phyloP scores from a whole-genome alignment of 148 eudicot species.

The Camellia japonica region DNA sequence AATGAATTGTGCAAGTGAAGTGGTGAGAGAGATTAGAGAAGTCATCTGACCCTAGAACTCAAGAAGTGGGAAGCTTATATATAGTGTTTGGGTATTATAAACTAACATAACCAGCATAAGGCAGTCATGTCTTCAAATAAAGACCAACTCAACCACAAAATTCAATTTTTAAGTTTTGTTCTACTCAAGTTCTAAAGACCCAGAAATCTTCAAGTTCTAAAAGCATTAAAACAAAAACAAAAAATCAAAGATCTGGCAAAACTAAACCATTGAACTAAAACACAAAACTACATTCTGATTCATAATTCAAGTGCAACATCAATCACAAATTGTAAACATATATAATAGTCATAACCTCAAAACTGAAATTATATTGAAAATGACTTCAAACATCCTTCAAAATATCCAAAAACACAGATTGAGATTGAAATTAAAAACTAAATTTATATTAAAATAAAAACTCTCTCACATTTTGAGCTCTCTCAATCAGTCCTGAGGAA shows the following conservation, averaged over 20 bases:
- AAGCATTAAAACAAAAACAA: background rate
- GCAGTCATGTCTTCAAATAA: no score
- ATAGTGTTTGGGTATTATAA: no score
- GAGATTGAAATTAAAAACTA: background rate
- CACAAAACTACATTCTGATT: background rate
- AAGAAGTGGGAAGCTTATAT: no score
- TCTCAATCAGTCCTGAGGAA: no score
- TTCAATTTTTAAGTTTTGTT: no score
- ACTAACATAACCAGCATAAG: no score
- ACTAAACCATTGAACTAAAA: background rate
- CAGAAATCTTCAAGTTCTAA: no score
- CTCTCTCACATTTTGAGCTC: background rate
- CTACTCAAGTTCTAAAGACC: no score
- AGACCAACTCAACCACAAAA: no score
- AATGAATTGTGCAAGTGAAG: no score
- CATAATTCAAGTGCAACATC: background rate
- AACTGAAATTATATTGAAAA: slow-evolving; percentile 7
- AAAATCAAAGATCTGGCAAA: background rate
- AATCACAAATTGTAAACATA: background rate
- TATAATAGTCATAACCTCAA: background rate
- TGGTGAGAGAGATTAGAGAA: no score
- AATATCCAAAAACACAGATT: background rate
- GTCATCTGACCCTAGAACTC: no score
- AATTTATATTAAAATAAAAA: background rate
- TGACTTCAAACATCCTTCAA: background rate